phyloP scores from a whole-genome alignment of 2,329 filamentous ascomycete genomes.

The Colletotrichum costaricense region DNA sequence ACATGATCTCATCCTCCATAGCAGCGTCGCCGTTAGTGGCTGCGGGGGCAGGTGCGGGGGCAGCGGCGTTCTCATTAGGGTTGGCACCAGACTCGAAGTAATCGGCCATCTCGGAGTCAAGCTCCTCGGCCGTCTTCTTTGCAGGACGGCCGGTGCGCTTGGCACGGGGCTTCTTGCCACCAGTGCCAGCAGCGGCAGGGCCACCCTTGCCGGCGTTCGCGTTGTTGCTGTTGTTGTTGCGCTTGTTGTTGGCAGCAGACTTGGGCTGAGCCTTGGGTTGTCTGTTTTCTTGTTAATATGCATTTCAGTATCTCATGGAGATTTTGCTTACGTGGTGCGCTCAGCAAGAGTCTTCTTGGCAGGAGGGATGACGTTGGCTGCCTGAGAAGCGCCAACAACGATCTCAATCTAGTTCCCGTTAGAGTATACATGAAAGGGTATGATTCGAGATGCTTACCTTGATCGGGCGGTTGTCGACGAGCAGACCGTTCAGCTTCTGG shows the following conservation, averaged over 20 bases:
- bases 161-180: constrained; percentile 65
- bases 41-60: constrained; percentile 59
- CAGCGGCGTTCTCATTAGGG: constrained; percentile 56
- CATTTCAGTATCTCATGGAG: constrained; percentile 39
- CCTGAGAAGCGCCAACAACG: constrained; percentile 81
- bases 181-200: constrained; percentile 54
- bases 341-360: constrained; percentile 81
- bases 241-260: constrained; percentile 81
- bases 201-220: constrained; percentile 53
- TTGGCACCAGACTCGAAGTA: constrained; percentile 75
- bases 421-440: constrained; percentile 20
- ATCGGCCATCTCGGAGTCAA: constrained; percentile 97
- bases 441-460: constrained; percentile 70
- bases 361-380: constrained; percentile 73
- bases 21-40: constrained; percentile 64
- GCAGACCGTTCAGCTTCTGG: constrained; percentile 84
- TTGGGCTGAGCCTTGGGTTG: constrained; percentile 82
- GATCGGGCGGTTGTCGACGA: constrained; percentile 90
- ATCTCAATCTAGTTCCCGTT: constrained; percentile 79
- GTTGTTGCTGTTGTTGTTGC: constrained; percentile 61
- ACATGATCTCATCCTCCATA: constrained; percentile 76
- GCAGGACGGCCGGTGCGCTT: constrained; percentile 72
- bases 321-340: constrained; percentile 71
- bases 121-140: constrained; percentile 93
- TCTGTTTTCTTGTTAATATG: constrained; percentile 45